phyloP scores from a whole-genome alignment of 805 yeast genomes.

The Candida endomychidarum region DNA sequence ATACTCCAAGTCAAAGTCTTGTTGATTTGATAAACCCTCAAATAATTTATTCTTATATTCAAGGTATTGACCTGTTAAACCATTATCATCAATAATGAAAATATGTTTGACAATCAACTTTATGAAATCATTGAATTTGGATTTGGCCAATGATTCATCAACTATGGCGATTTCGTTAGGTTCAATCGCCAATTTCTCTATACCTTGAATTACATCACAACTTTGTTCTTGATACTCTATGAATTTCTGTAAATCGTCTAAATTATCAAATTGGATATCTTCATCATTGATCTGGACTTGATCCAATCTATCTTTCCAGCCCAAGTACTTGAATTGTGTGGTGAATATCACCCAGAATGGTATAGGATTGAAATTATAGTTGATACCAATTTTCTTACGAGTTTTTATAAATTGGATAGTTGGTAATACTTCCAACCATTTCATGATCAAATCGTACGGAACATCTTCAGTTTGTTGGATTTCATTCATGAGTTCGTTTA shows the following conservation, averaged over 20 bases:
- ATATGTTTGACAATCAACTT: slow-evolving; percentile 8
- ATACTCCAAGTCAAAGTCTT: slow-evolving; percentile 6
- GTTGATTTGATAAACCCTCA: slow-evolving; percentile 8
- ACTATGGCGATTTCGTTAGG: slow-evolving; percentile 8
- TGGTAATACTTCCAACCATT: slow-evolving; percentile 31
- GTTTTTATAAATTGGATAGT: slow-evolving; percentile 21
- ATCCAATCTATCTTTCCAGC: slow-evolving; percentile 19
- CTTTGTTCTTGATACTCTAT: slow-evolving; percentile 26
- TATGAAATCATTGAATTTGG: slow-evolving; percentile 12
- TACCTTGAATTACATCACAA: slow-evolving; percentile 26
- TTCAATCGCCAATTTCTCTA: slow-evolving; percentile 16
- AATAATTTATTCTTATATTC: slow-evolving; percentile 10
- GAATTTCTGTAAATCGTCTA: slow-evolving; percentile 23
- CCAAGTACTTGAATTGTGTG: slow-evolving; percentile 9
- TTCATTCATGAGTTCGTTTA: slow-evolving; percentile 13
- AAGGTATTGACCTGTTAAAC: slow-evolving; percentile 11
- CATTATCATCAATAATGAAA: background rate
- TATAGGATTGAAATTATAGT: slow-evolving; percentile 12
- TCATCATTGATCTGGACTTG: slow-evolving; percentile 16
- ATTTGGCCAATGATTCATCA: slow-evolving; percentile 6
- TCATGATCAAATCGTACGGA: slow-evolving; percentile 15
- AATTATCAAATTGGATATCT: slow-evolving; percentile 24
- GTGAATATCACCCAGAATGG: slow-evolving; percentile 18
- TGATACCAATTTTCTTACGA: slow-evolving; percentile 8
- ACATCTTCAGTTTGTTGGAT: slow-evolving; percentile 14